Conservation (phyloP, 2,329 filamentous ascomycete genomes). For the Nigrospora osmanthi region DNA sequence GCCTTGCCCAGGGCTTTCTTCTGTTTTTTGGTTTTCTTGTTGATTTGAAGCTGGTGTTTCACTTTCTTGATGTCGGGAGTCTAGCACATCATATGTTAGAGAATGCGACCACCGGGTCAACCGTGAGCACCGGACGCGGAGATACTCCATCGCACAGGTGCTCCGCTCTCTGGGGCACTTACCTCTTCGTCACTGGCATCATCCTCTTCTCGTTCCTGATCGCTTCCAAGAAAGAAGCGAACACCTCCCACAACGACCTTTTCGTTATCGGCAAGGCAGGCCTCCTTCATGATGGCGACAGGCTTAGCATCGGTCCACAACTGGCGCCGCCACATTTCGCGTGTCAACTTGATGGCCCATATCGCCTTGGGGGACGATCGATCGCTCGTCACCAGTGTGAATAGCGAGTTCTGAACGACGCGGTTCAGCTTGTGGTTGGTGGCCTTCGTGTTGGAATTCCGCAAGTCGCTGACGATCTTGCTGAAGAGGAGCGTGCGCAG, state of each 20-base stretch:
- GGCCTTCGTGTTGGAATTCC: constrained; percentile 76
- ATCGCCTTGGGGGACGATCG: constrained; percentile 77
- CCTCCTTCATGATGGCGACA: constrained; percentile 98
- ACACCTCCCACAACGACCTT: constrained; percentile 86
- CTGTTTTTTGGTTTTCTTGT: constrained; percentile 93
- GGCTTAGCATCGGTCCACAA: constrained; percentile 92
- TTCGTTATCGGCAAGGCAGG: constrained; percentile 79
- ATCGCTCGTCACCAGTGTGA: constrained; percentile 84
- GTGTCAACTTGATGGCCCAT: constrained; percentile 92
- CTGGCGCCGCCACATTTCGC: constrained; percentile 93
- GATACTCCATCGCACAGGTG: too few species aligned
- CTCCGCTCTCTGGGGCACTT: too few species aligned
- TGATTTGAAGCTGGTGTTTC: constrained; percentile 80
- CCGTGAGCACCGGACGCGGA: too few species aligned
- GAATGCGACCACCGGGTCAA: too few species aligned
- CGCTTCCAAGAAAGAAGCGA: constrained; percentile 90
- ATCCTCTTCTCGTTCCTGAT: constrained; percentile 92
- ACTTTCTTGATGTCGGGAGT: constrained; percentile 67
- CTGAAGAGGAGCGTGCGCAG: constrained; percentile 70
- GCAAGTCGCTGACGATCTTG: constrained; percentile 87
- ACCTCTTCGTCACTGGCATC: constrained; percentile 76
- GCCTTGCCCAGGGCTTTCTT: constrained; percentile 73
- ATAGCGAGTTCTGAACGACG: constrained; percentile 86
- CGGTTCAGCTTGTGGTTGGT: constrained; percentile 91
- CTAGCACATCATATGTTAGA: too few species aligned